A percentile compares a stretch with the other conserved stretches of the same genome.
phyloP scores from a whole-genome alignment of 148 eudicot species.

The Persicaria tinctoria region DNA sequence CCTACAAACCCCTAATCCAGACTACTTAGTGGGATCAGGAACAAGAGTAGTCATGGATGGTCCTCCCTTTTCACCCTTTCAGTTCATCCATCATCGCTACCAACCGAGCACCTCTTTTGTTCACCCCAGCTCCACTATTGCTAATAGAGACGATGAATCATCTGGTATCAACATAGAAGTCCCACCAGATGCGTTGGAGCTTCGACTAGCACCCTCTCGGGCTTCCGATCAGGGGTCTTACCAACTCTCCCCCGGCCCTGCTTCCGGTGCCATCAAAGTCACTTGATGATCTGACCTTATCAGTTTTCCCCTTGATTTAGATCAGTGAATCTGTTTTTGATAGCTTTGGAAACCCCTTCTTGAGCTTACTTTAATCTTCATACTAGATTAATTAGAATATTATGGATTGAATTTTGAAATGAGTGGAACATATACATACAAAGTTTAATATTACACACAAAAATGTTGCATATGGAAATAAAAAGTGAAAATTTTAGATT shows the following conservation, averaged over 20 bases:
- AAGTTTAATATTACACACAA: background rate
- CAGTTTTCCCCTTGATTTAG: background rate
- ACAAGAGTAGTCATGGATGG: background rate
- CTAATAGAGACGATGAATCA: background rate
- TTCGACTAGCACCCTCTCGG: background rate
- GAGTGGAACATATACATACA: background rate
- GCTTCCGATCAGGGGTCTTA: background rate
- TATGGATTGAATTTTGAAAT: background rate
- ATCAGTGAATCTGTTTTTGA: background rate
- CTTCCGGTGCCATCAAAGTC: slow-evolving; percentile 9
- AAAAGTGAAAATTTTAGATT: background rate
- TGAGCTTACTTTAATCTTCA: background rate
- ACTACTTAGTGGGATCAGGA: background rate
- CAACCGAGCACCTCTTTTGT: background rate
- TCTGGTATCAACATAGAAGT: background rate
- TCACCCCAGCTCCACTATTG: background rate
- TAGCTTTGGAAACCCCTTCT: too few relatives aligned
- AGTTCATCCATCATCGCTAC: background rate
- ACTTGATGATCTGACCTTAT: background rate
- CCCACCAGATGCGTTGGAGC: slow-evolving; percentile 1
- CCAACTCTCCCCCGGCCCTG: background rate
- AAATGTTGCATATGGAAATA: background rate
- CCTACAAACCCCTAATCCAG: background rate
- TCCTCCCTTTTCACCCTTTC: background rate
- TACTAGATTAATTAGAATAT: background rate